These are phyloP conservation scores for Trichosanthes truncata DNA, from an alignment of 306 rosid species.

Conservation along the genomic window DNA sequence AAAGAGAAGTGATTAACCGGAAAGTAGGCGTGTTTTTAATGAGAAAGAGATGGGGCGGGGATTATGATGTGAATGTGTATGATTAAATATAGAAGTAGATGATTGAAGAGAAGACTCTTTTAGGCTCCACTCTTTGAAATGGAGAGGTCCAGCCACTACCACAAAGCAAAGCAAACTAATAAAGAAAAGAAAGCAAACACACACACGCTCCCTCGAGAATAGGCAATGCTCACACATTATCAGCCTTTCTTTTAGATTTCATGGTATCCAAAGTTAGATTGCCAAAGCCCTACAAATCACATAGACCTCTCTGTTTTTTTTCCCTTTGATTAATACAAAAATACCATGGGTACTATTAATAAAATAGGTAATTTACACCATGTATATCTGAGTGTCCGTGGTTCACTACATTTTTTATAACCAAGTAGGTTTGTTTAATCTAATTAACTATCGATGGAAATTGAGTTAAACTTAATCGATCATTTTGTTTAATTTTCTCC, in stretches of 20 bases:
- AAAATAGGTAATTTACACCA: neutral
- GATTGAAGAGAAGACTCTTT: slow-evolving; percentile 1
- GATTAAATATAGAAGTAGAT: neutral
- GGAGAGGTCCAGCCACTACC: slow-evolving; percentile 1
- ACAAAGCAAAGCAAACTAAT: neutral
- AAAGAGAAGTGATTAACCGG: neutral
- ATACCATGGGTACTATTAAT: neutral
- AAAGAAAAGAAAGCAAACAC: slow-evolving; percentile 27
- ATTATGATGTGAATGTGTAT: neutral
- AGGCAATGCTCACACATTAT: slow-evolving; percentile 10
- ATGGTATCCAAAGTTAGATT: slow-evolving; percentile 50
- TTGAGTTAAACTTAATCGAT: no score
- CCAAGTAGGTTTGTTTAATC: no score
- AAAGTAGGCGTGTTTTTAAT: neutral
- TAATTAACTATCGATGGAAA: no score
- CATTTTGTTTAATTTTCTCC: neutral
- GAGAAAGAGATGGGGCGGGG: neutral
- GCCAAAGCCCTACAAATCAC: neutral
- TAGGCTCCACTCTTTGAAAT: slow-evolving; percentile 6
- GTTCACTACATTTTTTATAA: no score
- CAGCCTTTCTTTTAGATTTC: slow-evolving; percentile 29
- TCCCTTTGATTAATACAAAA: neutral
- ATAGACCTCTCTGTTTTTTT: neutral
- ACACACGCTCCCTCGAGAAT: slow-evolving; percentile 63
- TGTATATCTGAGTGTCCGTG: no score